phyloP scores from a whole-genome alignment of 306 rosid genomes.

The Vigna hirtella region DNA sequence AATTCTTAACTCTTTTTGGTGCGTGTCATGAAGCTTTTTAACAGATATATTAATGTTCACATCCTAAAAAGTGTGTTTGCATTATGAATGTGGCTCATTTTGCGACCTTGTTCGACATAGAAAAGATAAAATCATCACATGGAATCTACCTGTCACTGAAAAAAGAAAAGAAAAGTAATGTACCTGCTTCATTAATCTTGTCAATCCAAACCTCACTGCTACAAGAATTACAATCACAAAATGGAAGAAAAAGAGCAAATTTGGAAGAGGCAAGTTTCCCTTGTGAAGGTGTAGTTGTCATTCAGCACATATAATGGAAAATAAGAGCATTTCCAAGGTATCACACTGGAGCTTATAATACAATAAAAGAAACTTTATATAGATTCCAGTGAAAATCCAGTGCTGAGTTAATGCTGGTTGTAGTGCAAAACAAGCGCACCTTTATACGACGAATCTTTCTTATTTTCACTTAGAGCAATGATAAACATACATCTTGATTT shows the following conservation, averaged over 20 bases:
- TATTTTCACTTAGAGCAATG: background rate
- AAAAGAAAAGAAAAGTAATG: background rate
- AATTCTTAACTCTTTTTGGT: background rate
- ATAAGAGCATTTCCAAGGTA: background rate
- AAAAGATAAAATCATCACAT: slow-evolving; percentile 3
- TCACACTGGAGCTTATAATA: background rate
- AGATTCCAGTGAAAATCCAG: background rate
- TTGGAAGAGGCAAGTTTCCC: background rate
- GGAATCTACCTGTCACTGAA: background rate
- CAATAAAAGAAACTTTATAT: background rate
- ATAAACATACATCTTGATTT: no score
- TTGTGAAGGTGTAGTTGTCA: background rate
- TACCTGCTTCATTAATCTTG: slow-evolving; percentile 13
- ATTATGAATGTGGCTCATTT: slow-evolving; percentile 53
- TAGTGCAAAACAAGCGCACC: slow-evolving; percentile 43
- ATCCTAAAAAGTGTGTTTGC: background rate
- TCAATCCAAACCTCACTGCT: slow-evolving; percentile 3
- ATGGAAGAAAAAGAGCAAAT: background rate
- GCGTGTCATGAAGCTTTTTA: background rate
- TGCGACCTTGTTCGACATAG: slow-evolving; percentile 44
- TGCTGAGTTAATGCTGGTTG: slow-evolving; percentile 22
- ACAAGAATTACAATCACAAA: slow-evolving; percentile 2
- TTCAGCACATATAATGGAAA: background rate
- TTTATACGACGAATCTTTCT: background rate
- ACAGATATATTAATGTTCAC: background rate